Evolutionary conservation across 306 rosid species (phyloP).

Genomic region (Acacia confusa): DNA sequence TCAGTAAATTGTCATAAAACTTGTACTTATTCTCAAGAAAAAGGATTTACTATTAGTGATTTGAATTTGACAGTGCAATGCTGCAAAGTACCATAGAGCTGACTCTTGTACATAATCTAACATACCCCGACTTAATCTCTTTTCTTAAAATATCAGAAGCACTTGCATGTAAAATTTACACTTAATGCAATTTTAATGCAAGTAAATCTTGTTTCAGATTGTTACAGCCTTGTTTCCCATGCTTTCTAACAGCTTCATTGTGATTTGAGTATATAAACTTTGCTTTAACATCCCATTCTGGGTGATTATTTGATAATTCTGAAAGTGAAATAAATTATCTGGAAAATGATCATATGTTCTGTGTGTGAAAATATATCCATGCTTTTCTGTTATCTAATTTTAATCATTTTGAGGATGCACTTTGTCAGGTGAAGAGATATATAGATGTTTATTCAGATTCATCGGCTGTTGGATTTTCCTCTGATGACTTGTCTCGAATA

Average conservation of each 20-base stretch:
- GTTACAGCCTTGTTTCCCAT: constrained; percentile 16
- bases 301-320: constrained; percentile 26
- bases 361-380: neutral
- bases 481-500: constrained; percentile 68
- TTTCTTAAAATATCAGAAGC: neutral
- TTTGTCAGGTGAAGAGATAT: constrained; percentile 84
- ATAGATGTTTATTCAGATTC: constrained; percentile 84
- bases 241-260: constrained; percentile 15
- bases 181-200: neutral
- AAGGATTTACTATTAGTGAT: neutral
- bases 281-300: constrained; percentile 19
- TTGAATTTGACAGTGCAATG: constrained; percentile 19
- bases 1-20: constrained; percentile 14
- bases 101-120: neutral
- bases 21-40: neutral
- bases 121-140: neutral
- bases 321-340: constrained; percentile 9
- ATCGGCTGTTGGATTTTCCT: constrained; percentile 87
- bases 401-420: constrained; percentile 31
- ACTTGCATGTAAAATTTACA: neutral
- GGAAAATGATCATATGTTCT: neutral
- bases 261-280: constrained; percentile 7
- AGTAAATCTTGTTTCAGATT: constrained; percentile 1
- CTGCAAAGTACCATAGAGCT: constrained; percentile 11
- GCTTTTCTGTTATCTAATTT: neutral